Conservation (phyloP, 2,329 filamentous ascomycete genomes). For the Penicillium sp. region DNA sequence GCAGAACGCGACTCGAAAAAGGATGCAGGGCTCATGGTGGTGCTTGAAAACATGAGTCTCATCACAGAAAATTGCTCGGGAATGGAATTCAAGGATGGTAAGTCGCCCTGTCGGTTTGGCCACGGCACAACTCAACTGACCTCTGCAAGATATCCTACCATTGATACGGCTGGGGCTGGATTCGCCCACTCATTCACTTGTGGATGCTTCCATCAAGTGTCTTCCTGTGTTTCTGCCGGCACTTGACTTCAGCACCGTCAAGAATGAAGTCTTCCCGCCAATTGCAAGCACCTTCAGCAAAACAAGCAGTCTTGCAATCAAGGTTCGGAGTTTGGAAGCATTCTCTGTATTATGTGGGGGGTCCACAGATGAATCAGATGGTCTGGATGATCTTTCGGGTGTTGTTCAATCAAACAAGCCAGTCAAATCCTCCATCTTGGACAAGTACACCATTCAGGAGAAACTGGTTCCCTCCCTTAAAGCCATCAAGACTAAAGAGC, state of each 20-base stretch:
- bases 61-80: constrained; percentile 82
- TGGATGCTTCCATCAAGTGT: constrained; percentile 81
- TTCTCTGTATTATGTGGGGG: constrained; percentile 90
- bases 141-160: constrained; percentile 74
- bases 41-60: constrained; percentile 79
- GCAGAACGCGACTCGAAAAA: constrained; percentile 77
- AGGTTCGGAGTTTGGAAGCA: constrained; percentile 87
- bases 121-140: constrained; percentile 26
- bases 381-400: constrained; percentile 71
- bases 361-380: constrained; percentile 53
- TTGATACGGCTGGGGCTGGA: constrained; percentile 83
- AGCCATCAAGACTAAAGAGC: constrained; percentile 96
- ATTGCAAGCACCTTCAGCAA: constrained; percentile 89
- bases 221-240: constrained; percentile 81
- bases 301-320: constrained; percentile 92
- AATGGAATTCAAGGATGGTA: constrained; percentile 92
- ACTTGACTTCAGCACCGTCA: constrained; percentile 94
- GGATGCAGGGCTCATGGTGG: constrained; percentile 88
- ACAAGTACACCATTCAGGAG: constrained; percentile 98
- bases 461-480: constrained; percentile 91
- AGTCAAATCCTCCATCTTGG: constrained; percentile 76
- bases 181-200: constrained; percentile 83
- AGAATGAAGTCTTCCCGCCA: constrained; percentile 93
- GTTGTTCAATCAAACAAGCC: constrained; percentile 55
- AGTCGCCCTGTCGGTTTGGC: constrained; percentile 32